Base-by-base conservation (phyloP, 257 asterid genomes). In the Lycium ferocissimum region DNA sequence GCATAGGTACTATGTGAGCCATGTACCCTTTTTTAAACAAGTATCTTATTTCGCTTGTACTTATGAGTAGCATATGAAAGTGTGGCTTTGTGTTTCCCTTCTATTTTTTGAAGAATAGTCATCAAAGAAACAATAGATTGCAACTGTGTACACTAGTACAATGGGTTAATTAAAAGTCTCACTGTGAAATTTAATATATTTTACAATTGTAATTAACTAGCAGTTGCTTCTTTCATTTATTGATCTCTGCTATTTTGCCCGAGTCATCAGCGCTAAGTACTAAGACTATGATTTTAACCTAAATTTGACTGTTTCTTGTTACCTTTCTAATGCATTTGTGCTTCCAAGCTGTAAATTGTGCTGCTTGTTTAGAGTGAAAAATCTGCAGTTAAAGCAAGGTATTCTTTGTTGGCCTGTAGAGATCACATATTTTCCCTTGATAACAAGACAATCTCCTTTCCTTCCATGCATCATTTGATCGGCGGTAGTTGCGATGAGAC, bases 71-170 rank as follows among this genome's bases (percentile, higher is more conserved):
- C 58, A 47, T 73, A 45, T 20, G 80, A 11, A 51, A n/a, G 38
- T 73, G 5, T 20, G 80, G 59, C 57, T 45, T 40, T 71, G 40
- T 73, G 59, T 73, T 73, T 73, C 40, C n/a, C 40, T 73, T 20
- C 80, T 73, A 6, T 73, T 73, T 40, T n/a, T 73, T 73, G 59
- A 73, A 73, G 80, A 45, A 20, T 7, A n/a, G 11, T 73, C 5
- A 72, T 71, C 5, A 10, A 73, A 33, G 5, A 51, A 45, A 20
- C 9, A 73, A 13, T 11, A 20, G 59, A 73, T 73, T 47, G 37
- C 80, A 45, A 47, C 37, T 73, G 80, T 47, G 56, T 71, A 40
- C 59, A 73, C 80, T 45, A 20, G 12, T 11, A 11, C 80, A 73
- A 47, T 73, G 40, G n/a, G 56, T 54, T 45, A 45, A 7, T 35